Percentiles rank a stretch among this genome's conserved stretches.
These are phyloP conservation scores for Salix exigua DNA, from an alignment of 345 rosid genomes.

Conservation along the genomic window DNA sequence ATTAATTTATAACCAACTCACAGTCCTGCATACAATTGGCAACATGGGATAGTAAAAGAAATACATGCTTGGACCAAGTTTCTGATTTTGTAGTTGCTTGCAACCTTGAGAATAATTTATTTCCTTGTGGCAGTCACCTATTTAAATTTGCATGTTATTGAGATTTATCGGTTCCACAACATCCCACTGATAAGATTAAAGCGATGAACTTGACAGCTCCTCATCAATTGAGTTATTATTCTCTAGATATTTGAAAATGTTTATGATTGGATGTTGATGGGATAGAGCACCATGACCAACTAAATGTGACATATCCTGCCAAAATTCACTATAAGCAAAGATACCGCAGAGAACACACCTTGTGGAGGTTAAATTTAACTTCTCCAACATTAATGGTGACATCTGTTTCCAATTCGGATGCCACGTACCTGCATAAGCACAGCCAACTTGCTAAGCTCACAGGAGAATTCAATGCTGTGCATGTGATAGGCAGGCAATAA, in stretches of 20 bases:
- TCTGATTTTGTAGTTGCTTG: not conserved
- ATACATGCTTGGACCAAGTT: not conserved
- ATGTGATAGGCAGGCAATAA: conserved; percentile 3
- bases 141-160: not conserved
- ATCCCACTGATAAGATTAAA: not conserved
- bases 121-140: not conserved
- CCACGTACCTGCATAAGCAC: conserved; percentile 52
- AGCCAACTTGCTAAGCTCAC: conserved; percentile 15
- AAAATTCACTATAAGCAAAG: not conserved
- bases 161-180: not conserved
- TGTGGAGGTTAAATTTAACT: conserved; percentile 79
- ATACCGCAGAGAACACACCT: conserved; percentile 41
- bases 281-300: not conserved
- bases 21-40: not conserved
- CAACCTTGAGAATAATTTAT: not conserved
- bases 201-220: not conserved
- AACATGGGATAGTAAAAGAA: not conserved
- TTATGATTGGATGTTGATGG: not conserved
- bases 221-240: not conserved
- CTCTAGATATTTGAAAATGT: not conserved
- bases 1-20: not conserved
- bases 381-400: conserved; percentile 61
- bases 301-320: not conserved
- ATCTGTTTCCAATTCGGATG: conserved; percentile 73
- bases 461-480: not conserved